Evolutionary conservation across 2,329 filamentous ascomycete species (phyloP).

Genomic region (Scedosporium boydii): DNA sequence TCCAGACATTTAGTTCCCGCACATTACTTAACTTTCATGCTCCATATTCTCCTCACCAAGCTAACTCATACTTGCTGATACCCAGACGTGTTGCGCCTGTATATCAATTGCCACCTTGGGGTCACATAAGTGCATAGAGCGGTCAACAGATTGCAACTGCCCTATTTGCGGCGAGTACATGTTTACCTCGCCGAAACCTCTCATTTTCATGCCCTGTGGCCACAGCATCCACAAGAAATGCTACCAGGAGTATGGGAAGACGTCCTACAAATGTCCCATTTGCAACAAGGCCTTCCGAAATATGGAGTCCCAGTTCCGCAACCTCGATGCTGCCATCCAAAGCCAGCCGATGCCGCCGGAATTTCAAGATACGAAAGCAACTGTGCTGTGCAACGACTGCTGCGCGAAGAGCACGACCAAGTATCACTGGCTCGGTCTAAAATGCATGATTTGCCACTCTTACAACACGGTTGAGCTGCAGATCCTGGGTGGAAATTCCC

Average conservation of each 20-base stretch:
- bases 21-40: not conserved
- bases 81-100: conserved; percentile 80
- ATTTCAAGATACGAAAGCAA: conserved; percentile 68
- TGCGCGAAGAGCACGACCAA: conserved; percentile 74
- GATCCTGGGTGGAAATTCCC: conserved; percentile 38
- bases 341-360: conserved; percentile 86
- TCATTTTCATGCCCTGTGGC: conserved; percentile 91
- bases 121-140: conserved; percentile 88
- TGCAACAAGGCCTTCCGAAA: conserved; percentile 96
- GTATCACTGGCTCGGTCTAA: conserved; percentile 92
- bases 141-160: conserved; percentile 89
- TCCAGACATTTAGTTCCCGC: not conserved
- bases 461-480: conserved; percentile 61
- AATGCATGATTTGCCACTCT: conserved; percentile 66
- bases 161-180: conserved; percentile 96
- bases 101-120: conserved; percentile 79
- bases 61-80: not conserved
- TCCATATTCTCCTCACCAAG: not conserved
- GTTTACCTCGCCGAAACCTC: conserved; percentile 79
- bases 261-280: conserved; percentile 91
- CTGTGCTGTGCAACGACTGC: conserved; percentile 92
- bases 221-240: conserved; percentile 92
- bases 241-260: conserved; percentile 78
- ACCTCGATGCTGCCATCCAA: conserved; percentile 78
- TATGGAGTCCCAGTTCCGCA: conserved; percentile 92